These are phyloP conservation scores for Dothideomycetes sp. DNA, from an alignment of 2,329 filamentous ascomycete genomes.

Conservation along the genomic window DNA sequence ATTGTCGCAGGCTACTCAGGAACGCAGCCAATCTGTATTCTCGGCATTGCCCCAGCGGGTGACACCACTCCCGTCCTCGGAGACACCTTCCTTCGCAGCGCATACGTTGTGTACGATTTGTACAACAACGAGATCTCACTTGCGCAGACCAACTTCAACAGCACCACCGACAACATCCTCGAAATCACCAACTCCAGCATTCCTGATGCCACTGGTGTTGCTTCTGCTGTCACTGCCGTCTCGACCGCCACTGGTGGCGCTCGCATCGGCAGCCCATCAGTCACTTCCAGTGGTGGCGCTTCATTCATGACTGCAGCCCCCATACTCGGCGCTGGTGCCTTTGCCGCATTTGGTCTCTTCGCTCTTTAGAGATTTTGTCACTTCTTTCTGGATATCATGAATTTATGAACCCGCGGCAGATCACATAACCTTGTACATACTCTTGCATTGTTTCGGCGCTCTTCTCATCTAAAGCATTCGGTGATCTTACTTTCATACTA, in stretches of 20 bases:
- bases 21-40: constrained; percentile 32
- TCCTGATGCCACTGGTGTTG: constrained; percentile 41
- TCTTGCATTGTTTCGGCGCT: too few relatives aligned
- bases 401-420: too few relatives aligned
- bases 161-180: constrained; percentile 37
- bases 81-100: constrained; percentile 51
- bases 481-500: too few relatives aligned
- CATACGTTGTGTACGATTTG: constrained; percentile 54
- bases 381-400: too few relatives aligned
- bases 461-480: too few relatives aligned
- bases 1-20: constrained; percentile 34
- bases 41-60: constrained; percentile 41
- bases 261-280: constrained; percentile 18
- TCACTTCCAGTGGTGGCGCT: constrained; percentile 5
- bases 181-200: constrained; percentile 43
- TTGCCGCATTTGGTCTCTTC: constrained; percentile 11
- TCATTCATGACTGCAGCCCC: constrained; percentile 15
- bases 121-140: constrained; percentile 49
- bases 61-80: constrained; percentile 41
- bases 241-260: constrained; percentile 33
- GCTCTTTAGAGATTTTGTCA: too few relatives aligned
- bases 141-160: constrained; percentile 51
- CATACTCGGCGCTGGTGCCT: constrained; percentile 15
- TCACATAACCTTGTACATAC: too few relatives aligned
- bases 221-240: constrained; percentile 38